These are phyloP conservation scores for Pythium aquatile DNA, from an alignment of 352 stramenopile genomes.

Conservation along the genomic window DNA sequence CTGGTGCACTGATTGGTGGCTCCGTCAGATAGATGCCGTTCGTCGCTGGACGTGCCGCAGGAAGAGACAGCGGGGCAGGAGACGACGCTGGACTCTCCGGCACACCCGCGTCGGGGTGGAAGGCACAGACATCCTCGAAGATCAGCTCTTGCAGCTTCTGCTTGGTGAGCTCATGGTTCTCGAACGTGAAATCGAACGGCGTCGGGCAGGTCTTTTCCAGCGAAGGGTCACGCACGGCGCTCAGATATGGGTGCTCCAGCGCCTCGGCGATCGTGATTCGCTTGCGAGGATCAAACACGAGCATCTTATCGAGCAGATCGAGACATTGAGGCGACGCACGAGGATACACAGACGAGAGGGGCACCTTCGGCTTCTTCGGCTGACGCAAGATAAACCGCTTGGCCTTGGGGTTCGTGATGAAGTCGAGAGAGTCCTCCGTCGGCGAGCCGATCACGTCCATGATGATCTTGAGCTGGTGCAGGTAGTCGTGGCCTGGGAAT, in stretches of 20 bases:
- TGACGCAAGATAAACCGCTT: conserved; percentile 88
- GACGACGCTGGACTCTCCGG: conserved; percentile 29
- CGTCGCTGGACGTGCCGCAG: background rate
- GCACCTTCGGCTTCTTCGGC: conserved; percentile 83
- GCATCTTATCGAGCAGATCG: conserved; percentile 92
- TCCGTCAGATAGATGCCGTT: conserved; percentile 22
- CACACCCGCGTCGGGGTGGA: conserved; percentile 81
- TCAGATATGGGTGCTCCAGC: conserved; percentile 79
- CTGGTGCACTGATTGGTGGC: conserved; percentile 24
- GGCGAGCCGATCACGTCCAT: conserved; percentile 87
- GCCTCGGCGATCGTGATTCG: conserved; percentile 80
- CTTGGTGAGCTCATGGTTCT: conserved; percentile 89
- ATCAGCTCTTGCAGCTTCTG: conserved; percentile 90
- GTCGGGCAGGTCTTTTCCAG: conserved; percentile 76
- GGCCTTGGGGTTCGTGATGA: conserved; percentile 88
- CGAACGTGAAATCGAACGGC: conserved; percentile 85
- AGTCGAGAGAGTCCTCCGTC: conserved; percentile 76
- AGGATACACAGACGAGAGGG: conserved; percentile 83
- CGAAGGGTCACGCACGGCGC: conserved; percentile 64
- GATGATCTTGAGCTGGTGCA: conserved; percentile 89
- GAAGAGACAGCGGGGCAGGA: conserved; percentile 19
- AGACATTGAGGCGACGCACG: conserved; percentile 77
- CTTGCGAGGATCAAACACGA: conserved; percentile 91
- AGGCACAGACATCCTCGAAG: conserved; percentile 88
- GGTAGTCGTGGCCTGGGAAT: conserved; percentile 84